Conservation (phyloP, 495 filamentous ascomycete species). For the Xylaria sp. region DNA sequence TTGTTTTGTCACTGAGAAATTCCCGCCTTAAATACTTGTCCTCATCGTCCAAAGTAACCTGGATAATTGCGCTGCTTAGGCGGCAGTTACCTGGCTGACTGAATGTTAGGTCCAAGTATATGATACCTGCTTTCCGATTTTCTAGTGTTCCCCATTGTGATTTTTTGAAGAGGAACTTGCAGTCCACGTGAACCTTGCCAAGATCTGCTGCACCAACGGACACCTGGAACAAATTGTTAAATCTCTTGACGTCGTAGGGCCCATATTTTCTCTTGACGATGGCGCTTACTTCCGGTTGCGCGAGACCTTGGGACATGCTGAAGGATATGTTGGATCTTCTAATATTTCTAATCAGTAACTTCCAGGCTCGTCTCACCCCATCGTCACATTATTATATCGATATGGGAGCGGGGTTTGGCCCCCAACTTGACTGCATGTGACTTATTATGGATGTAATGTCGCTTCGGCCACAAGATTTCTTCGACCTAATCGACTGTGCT, state of each 20-base stretch:
- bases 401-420: too few relatives aligned
- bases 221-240: slow-evolving; percentile 2
- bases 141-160: slow-evolving; percentile 42
- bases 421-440: too few relatives aligned
- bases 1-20: neutral
- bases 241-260: neutral
- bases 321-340: too few relatives aligned
- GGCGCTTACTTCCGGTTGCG: neutral
- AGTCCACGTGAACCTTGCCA: slow-evolving; percentile 33
- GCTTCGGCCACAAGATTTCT: too few relatives aligned
- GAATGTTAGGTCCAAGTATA: slow-evolving; percentile 43
- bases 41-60: slow-evolving; percentile 37
- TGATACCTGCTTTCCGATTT: slow-evolving; percentile 34
- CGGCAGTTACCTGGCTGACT: slow-evolving; percentile 35
- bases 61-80: slow-evolving; percentile 36
- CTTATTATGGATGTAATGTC: too few relatives aligned
- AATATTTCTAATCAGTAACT: too few relatives aligned
- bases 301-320: neutral
- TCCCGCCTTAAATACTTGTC: neutral
- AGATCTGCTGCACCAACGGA: slow-evolving; percentile 25
- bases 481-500: too few relatives aligned
- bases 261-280: neutral
- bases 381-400: too few relatives aligned
- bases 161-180: slow-evolving; percentile 40
- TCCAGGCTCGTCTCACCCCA: too few relatives aligned